These are phyloP conservation scores for Penicillium daleae DNA, from an alignment of 495 filamentous ascomycete genomes.

Conservation along the genomic window DNA sequence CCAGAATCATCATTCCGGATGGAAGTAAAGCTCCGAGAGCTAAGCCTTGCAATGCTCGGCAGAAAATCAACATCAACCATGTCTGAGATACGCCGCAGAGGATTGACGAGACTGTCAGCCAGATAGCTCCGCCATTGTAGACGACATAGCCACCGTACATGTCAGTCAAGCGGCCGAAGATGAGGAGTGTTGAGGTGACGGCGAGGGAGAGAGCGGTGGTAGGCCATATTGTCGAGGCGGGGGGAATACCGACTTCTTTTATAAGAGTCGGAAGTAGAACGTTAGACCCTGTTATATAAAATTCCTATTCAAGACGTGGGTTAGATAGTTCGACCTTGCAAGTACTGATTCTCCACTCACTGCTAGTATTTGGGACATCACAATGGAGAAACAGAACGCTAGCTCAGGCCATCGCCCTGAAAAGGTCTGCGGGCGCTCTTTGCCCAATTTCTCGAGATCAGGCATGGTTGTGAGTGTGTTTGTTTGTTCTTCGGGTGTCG, in stretches of 20 bases:
- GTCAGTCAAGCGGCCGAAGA: conserved; percentile 76
- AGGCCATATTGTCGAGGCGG: conserved; percentile 73
- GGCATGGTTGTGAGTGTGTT: conserved; percentile 7
- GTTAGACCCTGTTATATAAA: conserved; percentile 86
- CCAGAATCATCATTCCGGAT: conserved; percentile 76
- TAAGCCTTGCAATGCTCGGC: conserved; percentile 78
- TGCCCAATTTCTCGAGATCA: conserved; percentile 66
- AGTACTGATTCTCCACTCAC: conserved; percentile 38
- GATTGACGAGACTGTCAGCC: conserved; percentile 75
- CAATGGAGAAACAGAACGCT: conserved; percentile 72
- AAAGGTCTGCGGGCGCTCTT: conserved; percentile 72
- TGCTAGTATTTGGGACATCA: conserved; percentile 74
- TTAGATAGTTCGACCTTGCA: conserved; percentile 3
- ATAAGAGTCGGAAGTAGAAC: conserved; percentile 74
- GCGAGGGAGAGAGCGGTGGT: conserved; percentile 77
- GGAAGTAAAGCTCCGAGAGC: conserved; percentile 80
- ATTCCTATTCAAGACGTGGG: conserved; percentile 56
- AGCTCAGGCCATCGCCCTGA: conserved; percentile 61
- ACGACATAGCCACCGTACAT: conserved; percentile 77
- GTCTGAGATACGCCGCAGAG: conserved; percentile 72
- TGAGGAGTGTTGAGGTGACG: conserved; percentile 72
- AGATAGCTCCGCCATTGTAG: conserved; percentile 68
- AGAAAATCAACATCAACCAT: conserved; percentile 73
- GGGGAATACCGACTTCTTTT: conserved; percentile 64
- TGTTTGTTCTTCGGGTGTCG: conserved; percentile 3